Evolutionary conservation across 495 filamentous ascomycete species (phyloP), one percentile per base, ranked within the genome.

Genomic region (Hypoxylon lienhwacheense): DNA sequence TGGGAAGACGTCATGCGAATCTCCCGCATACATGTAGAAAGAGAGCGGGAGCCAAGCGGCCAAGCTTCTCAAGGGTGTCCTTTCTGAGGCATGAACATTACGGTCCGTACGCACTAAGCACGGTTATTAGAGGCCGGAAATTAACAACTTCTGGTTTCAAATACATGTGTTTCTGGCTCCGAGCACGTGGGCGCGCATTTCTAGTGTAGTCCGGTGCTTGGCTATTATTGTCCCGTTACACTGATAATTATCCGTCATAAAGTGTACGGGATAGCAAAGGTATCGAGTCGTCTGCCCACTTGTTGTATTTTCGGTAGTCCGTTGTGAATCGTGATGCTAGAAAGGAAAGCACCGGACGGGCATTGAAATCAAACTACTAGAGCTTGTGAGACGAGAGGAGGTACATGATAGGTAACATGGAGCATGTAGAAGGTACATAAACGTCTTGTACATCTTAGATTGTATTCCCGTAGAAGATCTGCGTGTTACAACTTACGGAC

Each of bases 161-260:
- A 34, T 50, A 46, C 50, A 55, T 54, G 50, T 51, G 50, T 40
- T 41, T 33, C n/a, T 49, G 21, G 25, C 47, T 34, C 51, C 57
- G 57, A 55, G 28, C 51, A 52, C 57, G 57, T 61, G 57, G 57
- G n/a, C n/a, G n/a, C 12, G 47, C 41, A 42, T 55, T 40, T 47
- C 40, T 43, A 36, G 22, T n/a, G n/a, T n/a, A n/a, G n/a, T n/a
- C n/a, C n/a, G n/a, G n/a, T n/a, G n/a, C 44, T 46, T 33, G 40
- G 49, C 47, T 51, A 40, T 49, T 51, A 40, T 49, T 46, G 8
- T 50, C 19, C 40, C 20, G 57, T 55, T 52, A 28, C 57, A 55
- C 56, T 25, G 10, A 4, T 19, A 47, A 61, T 55, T 61, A 61
- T 25, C 57, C 40, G 57, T 8, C 19, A 45, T 49, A 36, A 34